Base-by-base conservation (phyloP, 2,329 filamentous ascomycete species). In the Fusarium neocosmosporiellum region DNA sequence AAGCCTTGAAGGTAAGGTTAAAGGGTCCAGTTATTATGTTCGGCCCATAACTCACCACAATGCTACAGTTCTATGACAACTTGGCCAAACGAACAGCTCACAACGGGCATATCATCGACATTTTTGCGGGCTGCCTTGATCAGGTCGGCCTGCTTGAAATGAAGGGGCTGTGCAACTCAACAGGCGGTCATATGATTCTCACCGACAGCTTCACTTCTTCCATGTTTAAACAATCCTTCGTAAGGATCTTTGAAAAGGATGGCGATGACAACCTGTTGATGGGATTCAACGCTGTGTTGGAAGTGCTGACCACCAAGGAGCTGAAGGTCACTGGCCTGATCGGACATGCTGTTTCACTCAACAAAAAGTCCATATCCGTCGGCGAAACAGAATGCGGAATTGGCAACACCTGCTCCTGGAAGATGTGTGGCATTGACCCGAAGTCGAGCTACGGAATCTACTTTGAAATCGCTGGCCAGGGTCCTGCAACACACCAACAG, bases 181-280 rank as follows among this genome's bases (percentile, higher is more conserved):
- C 96, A 20, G 96, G 96, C 73, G 96, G 96, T 39, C 95, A 99
- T 81, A 99, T 99, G 92, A 97, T 99, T 72, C 85, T 99, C 73
- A 98, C 96, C 2, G 96, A 99, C 82, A 98, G 95, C 81, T 99
- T 99, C 82, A 98, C 96, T 5, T 97, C 96, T 0, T 98, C 96
- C 66, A 98, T 99, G 92, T 99, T 98, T 88, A 98, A 96, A 85
- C 96, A 99, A 81, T 98, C 96, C 0, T 99, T 99, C 79, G 93
- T 97, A 59, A 93, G 97, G 67, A 92, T 99, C 20, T 99, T 99
- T 80, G 96, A 99, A 81, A 98, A 98, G 83, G 96, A 99, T 80
- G 94, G 89, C 2, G 93, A 97, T 67, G 96, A 98, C 75, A 98
- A 98, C 80, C 88, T 99, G 16, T 85, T 97, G 11, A 99, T 99